phyloP scores from a whole-genome alignment of 352 stramenopile species.

The Plasmopara halstedii region DNA sequence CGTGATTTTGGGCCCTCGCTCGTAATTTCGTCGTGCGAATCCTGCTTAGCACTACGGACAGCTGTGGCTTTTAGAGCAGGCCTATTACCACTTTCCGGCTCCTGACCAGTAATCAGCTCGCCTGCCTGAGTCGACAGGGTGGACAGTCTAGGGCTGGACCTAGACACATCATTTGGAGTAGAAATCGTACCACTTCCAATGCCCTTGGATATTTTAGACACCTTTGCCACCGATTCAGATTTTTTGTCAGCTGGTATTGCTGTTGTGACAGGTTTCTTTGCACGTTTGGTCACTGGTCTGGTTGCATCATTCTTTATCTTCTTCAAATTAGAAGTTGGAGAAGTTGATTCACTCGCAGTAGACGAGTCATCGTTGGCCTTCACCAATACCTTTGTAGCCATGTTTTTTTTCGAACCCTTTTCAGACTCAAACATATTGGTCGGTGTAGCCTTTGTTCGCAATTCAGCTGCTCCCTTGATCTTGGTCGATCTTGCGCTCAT shows the following conservation, averaged over 20 bases:
- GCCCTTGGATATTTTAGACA: constrained; percentile 10
- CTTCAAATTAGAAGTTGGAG: constrained; percentile 20
- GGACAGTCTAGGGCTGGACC: constrained; percentile 7
- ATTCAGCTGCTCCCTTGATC: constrained; percentile 16
- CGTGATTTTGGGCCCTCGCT: constrained; percentile 8
- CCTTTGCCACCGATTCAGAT: constrained; percentile 7
- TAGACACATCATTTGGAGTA: constrained; percentile 6
- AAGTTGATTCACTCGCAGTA: constrained; percentile 14
- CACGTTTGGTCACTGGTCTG: constrained; percentile 30
- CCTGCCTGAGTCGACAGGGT: constrained; percentile 8
- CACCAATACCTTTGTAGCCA: background rate
- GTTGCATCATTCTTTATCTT: constrained; percentile 30
- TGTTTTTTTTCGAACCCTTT: constrained; percentile 21
- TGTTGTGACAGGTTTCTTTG: constrained; percentile 23
- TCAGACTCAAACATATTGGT: background rate
- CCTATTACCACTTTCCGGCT: constrained; percentile 18
- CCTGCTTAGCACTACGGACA: constrained; percentile 1
- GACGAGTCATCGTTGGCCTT: constrained; percentile 13
- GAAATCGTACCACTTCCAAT: background rate
- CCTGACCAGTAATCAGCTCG: constrained; percentile 13
- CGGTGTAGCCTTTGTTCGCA: background rate
- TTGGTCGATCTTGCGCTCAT: constrained; percentile 6
- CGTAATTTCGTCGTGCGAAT: constrained; percentile 2
- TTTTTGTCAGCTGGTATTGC: constrained; percentile 13
- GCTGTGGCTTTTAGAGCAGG: constrained; percentile 2